phyloP scores from a whole-genome alignment of 768 basidiomycete species.

The Dictyophora rubrovolvata region DNA sequence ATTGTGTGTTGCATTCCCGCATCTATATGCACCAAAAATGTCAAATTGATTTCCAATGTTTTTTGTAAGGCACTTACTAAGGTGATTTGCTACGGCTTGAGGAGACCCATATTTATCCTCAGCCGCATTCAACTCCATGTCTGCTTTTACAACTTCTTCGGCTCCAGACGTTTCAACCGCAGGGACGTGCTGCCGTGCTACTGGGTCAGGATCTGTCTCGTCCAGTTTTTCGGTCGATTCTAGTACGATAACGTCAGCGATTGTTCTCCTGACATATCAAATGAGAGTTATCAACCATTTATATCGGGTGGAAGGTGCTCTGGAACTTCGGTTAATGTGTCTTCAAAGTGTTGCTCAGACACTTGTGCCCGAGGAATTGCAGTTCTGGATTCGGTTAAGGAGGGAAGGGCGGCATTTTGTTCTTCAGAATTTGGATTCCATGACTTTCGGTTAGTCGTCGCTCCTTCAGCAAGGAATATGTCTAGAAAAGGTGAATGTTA shows the following conservation, averaged over 20 bases:
- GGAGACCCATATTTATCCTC: slow-evolving; percentile 2
- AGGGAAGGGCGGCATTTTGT: background rate
- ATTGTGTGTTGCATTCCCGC: slow-evolving; percentile 4
- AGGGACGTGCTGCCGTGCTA: slow-evolving; percentile 1
- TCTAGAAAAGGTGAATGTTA: background rate
- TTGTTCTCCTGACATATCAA: background rate
- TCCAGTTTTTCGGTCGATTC: background rate
- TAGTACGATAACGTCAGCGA: background rate
- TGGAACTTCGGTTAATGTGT: background rate
- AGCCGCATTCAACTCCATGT: slow-evolving; percentile 1
- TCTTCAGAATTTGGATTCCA: background rate
- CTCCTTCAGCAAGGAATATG: slow-evolving; percentile 1
- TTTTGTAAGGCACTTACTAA: slow-evolving; percentile 18
- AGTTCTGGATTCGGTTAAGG: background rate
- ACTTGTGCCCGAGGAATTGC: background rate
- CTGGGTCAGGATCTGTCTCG: background rate
- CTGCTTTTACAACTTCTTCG: slow-evolving; percentile 2
- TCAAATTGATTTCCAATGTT: background rate
- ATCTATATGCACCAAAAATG: background rate
- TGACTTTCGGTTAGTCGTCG: background rate
- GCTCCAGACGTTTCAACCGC: background rate
- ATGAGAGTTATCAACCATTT: background rate
- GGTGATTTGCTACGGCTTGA: slow-evolving; percentile 28
- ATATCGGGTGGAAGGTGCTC: background rate
- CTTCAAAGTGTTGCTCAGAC: background rate